phyloP scores from a whole-genome alignment of 805 yeast genomes.

The Candida ortonii region DNA sequence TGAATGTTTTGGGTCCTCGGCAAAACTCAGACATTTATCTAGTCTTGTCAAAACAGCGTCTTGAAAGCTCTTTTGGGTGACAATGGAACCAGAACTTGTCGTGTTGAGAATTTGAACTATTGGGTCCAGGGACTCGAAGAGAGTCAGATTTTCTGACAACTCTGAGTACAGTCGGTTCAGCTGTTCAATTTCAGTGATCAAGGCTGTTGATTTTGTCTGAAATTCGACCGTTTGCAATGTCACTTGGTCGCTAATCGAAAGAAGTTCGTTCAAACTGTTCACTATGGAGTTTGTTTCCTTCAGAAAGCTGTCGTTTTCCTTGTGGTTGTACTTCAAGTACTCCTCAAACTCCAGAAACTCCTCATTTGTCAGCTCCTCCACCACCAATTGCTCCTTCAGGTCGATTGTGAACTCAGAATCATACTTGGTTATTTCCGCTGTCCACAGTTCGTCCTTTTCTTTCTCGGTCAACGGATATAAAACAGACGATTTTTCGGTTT shows the following conservation, averaged over 20 bases:
- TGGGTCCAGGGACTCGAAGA: constrained; percentile 69
- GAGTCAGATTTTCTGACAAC: constrained; percentile 46
- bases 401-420: constrained; percentile 42
- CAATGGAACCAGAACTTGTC: constrained; percentile 63
- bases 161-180: constrained; percentile 42
- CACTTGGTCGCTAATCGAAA: constrained; percentile 54
- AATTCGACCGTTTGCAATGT: constrained; percentile 62
- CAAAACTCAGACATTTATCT: constrained; percentile 65
- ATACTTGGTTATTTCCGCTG: constrained; percentile 36
- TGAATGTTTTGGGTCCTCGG: constrained; percentile 46
- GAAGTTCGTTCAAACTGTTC: constrained; percentile 44
- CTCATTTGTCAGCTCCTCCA: constrained; percentile 39
- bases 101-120: constrained; percentile 67
- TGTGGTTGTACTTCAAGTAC: constrained; percentile 26
- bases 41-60: constrained; percentile 50
- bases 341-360: constrained; percentile 36
- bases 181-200: constrained; percentile 45
- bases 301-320: constrained; percentile 38
- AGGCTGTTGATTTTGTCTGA: constrained; percentile 50
- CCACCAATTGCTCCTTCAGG: constrained; percentile 37
- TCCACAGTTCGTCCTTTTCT: constrained; percentile 37
- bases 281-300: constrained; percentile 45
- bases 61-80: constrained; percentile 55
- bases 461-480: constrained; percentile 37
- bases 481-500: constrained; percentile 1